Conservation (phyloP, 148 eudicot genomes). For the Persicaria tinctoria region DNA sequence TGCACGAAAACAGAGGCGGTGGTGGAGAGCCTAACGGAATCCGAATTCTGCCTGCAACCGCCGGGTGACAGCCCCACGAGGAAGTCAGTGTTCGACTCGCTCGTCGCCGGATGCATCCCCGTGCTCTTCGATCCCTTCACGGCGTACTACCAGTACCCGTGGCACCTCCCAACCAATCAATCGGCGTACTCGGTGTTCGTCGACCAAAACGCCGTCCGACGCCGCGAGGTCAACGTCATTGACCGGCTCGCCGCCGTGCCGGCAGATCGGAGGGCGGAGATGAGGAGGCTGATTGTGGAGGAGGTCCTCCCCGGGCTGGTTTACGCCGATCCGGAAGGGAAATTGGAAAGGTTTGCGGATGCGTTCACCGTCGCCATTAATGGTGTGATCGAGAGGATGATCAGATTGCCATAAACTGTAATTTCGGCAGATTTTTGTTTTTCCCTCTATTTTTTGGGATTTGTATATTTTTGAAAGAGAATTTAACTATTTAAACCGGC, state of each 20-base stretch:
- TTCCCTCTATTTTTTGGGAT: too few species aligned
- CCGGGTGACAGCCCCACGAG: slow-evolving; percentile 75
- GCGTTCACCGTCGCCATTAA: slow-evolving; percentile 58
- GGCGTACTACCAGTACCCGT: slow-evolving; percentile 73
- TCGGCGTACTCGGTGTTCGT: slow-evolving; percentile 55
- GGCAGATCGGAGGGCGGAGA: slow-evolving; percentile 37
- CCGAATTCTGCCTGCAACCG: slow-evolving; percentile 82
- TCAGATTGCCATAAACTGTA: slow-evolving; percentile 23
- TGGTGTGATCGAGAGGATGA: slow-evolving; percentile 44
- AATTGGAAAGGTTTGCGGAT: slow-evolving; percentile 55
- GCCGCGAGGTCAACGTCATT: slow-evolving; percentile 39
- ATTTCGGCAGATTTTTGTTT: too few species aligned
- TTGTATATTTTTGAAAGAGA: too few species aligned
- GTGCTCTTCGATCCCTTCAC: slow-evolving; percentile 66
- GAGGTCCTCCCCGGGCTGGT: slow-evolving; percentile 67
- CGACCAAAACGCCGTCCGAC: slow-evolving; percentile 45
- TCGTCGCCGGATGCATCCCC: slow-evolving; percentile 76
- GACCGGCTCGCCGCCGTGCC: slow-evolving; percentile 45
- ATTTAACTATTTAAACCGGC: too few species aligned
- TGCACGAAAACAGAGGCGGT: slow-evolving; percentile 40
- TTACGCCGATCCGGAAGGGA: slow-evolving; percentile 52
- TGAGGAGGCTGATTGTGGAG: slow-evolving; percentile 64
- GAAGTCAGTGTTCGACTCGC: slow-evolving; percentile 72
- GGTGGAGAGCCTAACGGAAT: slow-evolving; percentile 43
- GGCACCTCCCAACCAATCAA: slow-evolving; percentile 70